Evolutionary conservation across 345 rosid species (phyloP).

Genomic region (Zanthoxylum bungeanum): DNA sequence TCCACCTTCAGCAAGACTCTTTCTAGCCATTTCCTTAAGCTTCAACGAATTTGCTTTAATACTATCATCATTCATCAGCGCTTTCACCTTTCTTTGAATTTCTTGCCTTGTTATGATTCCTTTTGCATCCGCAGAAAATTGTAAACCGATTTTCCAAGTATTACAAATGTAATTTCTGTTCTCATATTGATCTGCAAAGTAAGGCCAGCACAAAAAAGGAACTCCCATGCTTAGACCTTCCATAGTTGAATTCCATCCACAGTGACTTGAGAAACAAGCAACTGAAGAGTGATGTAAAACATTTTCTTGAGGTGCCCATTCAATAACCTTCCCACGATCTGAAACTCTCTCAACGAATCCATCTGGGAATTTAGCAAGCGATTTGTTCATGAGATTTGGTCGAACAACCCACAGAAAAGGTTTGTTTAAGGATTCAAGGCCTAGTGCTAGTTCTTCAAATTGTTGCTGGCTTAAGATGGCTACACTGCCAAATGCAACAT

Average conservation of each 20-base stretch:
- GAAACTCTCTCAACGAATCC: conserved; percentile 28
- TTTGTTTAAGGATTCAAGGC: conserved; percentile 21
- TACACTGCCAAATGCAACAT: conserved; percentile 45
- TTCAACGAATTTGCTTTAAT: conserved; percentile 19
- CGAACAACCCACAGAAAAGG: conserved; percentile 38
- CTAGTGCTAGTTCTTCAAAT: no score
- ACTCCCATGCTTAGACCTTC: conserved; percentile 29
- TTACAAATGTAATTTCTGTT: conserved; percentile 32
- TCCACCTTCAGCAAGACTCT: conserved; percentile 22
- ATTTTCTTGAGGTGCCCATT: conserved; percentile 32
- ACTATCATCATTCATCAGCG: conserved; percentile 6
- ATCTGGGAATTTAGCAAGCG: not conserved
- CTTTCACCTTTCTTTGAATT: conserved; percentile 17
- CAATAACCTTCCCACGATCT: conserved; percentile 27
- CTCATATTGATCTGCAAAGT: conserved; percentile 26
- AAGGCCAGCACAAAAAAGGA: conserved; percentile 42
- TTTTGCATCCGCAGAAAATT: conserved; percentile 11
- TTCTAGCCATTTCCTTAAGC: conserved; percentile 27
- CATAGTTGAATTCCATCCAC: conserved; percentile 40
- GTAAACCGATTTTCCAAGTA: conserved; percentile 24
- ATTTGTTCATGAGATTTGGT: conserved; percentile 3
- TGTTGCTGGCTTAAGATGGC: no score
- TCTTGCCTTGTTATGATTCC: conserved; percentile 30
- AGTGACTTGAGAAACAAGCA: conserved; percentile 32
- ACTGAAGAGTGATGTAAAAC: conserved; percentile 26